Evolutionary conservation across 352 stramenopile genomes (phyloP).

Genomic region (Globisporangium megalacanthum): DNA sequence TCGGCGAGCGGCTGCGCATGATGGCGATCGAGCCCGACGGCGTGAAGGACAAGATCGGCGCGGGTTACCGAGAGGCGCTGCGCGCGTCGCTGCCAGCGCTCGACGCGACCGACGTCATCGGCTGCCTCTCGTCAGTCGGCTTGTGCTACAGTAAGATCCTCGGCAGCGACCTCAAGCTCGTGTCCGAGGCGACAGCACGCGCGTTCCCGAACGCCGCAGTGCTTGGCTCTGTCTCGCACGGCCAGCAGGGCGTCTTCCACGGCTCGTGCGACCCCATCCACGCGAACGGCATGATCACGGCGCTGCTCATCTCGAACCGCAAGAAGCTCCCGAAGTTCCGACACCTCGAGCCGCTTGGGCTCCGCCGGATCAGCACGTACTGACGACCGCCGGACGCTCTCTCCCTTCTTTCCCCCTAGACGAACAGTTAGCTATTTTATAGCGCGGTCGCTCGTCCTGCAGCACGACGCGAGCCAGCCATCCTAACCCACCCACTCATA

Average conservation of each 20-base stretch:
- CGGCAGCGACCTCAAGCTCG: constrained; percentile 50
- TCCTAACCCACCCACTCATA: neutral
- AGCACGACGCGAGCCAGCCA: neutral
- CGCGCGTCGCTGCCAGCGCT: constrained; percentile 46
- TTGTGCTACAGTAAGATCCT: constrained; percentile 66
- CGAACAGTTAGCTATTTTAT: constrained; percentile 9
- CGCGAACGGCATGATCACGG: constrained; percentile 75
- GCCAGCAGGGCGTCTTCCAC: constrained; percentile 66
- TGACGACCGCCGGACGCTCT: constrained; percentile 17
- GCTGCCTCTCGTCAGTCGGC: constrained; percentile 60
- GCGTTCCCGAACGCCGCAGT: constrained; percentile 51
- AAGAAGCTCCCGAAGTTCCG: constrained; percentile 66
- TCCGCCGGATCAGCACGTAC: constrained; percentile 52
- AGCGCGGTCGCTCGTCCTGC: constrained; percentile 1
- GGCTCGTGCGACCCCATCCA: constrained; percentile 52
- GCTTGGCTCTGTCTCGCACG: constrained; percentile 53
- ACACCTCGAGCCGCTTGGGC: constrained; percentile 37
- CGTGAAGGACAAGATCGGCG: constrained; percentile 39
- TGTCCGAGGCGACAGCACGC: constrained; percentile 47
- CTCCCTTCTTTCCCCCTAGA: neutral
- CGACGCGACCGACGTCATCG: constrained; percentile 53
- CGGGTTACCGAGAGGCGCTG: constrained; percentile 52
- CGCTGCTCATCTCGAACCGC: constrained; percentile 73
- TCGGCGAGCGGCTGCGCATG: constrained; percentile 65
- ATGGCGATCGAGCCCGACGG: constrained; percentile 63